These are phyloP conservation scores for Prunus campanulata DNA, from an alignment of 306 rosid genomes.

Conservation along the genomic window DNA sequence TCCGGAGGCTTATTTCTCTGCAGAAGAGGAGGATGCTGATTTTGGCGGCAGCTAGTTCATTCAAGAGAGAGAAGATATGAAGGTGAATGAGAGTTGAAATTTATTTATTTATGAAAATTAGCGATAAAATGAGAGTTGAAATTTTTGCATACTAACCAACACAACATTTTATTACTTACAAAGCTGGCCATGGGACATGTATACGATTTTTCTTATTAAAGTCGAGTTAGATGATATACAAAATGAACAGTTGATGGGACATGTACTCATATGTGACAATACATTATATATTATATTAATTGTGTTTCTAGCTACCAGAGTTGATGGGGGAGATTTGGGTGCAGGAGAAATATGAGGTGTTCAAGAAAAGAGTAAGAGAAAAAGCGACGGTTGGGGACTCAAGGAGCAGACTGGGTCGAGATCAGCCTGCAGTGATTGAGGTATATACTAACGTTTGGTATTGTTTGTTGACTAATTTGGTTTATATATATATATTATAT, in stretches of 20 bases:
- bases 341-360: constrained; percentile 49
- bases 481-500: neutral
- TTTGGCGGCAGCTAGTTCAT: constrained; percentile 28
- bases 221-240: no score
- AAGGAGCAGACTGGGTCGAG: constrained; percentile 13
- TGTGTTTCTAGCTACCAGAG: neutral
- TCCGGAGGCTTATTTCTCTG: constrained; percentile 63
- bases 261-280: no score
- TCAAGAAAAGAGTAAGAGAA: constrained; percentile 33
- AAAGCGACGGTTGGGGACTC: constrained; percentile 11
- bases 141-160: neutral
- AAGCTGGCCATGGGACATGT: no score
- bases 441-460: constrained; percentile 6
- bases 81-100: constrained; percentile 23
- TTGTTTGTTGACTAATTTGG: no score
- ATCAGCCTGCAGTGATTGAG: constrained; percentile 52
- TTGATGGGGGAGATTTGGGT: neutral
- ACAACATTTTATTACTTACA: neutral
- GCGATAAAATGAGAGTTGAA: no score
- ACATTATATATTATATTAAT: no score
- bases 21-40: constrained; percentile 17
- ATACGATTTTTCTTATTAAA: no score
- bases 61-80: constrained; percentile 28
- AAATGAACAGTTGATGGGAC: no score
- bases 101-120: no score